These are phyloP conservation scores for Fusarium coicis DNA, from an alignment of 2,329 filamentous ascomycete species.

Conservation along the genomic window DNA sequence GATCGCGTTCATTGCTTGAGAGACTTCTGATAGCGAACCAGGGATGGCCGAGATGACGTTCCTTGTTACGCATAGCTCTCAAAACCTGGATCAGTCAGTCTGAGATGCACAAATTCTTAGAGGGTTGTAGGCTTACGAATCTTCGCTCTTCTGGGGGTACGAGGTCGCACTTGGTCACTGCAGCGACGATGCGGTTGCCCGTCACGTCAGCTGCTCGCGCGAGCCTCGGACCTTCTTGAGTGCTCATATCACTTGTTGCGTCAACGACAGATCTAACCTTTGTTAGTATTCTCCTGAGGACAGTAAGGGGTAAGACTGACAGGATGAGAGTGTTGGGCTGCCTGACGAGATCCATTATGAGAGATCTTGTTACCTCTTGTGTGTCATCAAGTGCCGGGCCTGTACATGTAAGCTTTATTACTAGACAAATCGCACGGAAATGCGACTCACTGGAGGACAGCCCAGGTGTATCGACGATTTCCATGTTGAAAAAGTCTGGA, in stretches of 20 bases:
- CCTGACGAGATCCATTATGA: not conserved
- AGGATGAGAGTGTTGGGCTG: not conserved
- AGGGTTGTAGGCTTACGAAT: not conserved
- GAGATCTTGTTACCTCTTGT: not conserved
- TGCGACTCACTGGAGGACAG: not conserved
- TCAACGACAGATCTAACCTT: not conserved
- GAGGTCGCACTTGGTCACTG: not conserved
- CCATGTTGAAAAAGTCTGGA: not conserved
- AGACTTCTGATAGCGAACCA: not conserved
- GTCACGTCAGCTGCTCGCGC: not conserved
- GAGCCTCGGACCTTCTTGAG: not conserved
- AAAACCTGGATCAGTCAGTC: not conserved
- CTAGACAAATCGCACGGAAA: accelerated
- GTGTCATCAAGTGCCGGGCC: accelerated
- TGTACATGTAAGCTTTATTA: not conserved
- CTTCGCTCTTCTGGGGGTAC: not conserved
- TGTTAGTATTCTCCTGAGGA: not conserved
- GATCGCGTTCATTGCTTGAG: not conserved
- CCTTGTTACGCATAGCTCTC: not conserved
- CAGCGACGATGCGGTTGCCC: not conserved
- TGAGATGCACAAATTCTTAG: no score
- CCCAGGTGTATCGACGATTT: not conserved
- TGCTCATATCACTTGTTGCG: not conserved
- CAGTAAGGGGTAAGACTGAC: not conserved
- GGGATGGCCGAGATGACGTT: not conserved